Evolutionary conservation across 306 rosid genomes (phyloP), one percentile per base, ranked within the genome.

Genomic region (Casuarina equisetifolia): DNA sequence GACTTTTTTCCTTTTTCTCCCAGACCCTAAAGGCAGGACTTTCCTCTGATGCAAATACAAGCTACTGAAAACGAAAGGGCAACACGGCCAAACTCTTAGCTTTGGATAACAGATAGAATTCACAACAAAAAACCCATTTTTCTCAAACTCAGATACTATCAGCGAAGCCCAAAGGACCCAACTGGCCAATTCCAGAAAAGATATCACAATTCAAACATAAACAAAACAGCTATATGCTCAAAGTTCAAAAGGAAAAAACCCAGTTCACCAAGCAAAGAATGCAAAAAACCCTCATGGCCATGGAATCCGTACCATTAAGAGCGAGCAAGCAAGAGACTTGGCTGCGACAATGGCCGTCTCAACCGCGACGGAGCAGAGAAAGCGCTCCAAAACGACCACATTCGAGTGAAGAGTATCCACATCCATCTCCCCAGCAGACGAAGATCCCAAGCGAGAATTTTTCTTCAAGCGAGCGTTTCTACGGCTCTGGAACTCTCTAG

Each of bases 331-430:
- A 74, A 87, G 46, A n/a, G 91, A 84, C 50, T 89, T 85, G 13
- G 82, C 74, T 39, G 90, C 84, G 59, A 83, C 75, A 40, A 87
- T 70, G 75, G 86, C 70, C 49, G 87, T 80, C 82, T 88, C 85
- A 69, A 82, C 85, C 39, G 74, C 72, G 5, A 82, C 85, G 72
- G 88, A 82, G 81, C 82, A 79, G 74, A 80, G 77, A 43, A 76
- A 63, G 59, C 75, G 59, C 66, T 77, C 76, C 43, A 40, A 63
- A 74, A 78, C 48, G 42, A 62, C 9, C 10, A 69, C 78, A 68
- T 74, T 54, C 16, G 80, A 84, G 79, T 74, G 54, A 72, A 73
- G 19, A 51, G 52, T 35, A 54, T 74, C 54, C 36, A 70, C 59
- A 77, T 74, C 82, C 85, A 57, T 81, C 42, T 53, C 80, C 82